phyloP scores from a whole-genome alignment of 2,329 filamentous ascomycete species.

The Botrytis galanthina region DNA sequence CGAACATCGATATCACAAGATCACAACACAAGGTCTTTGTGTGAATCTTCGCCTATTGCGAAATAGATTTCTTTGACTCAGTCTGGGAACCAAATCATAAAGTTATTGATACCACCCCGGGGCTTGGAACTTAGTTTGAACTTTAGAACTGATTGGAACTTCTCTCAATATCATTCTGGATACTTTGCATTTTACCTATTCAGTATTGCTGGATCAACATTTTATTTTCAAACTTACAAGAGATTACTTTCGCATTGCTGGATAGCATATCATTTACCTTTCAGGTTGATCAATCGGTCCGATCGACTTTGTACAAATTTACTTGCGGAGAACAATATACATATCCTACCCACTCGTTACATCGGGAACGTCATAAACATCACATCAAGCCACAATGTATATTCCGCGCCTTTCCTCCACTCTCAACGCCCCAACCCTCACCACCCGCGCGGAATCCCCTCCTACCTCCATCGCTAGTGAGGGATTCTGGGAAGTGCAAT shows the following conservation, averaged over 20 bases:
- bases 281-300: background rate
- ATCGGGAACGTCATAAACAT: background rate
- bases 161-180: background rate
- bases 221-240: background rate
- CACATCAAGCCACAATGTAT: background rate
- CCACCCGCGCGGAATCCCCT: background rate
- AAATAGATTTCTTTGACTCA: background rate
- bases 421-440: background rate
- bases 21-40: background rate
- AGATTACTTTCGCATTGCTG: background rate
- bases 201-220: background rate
- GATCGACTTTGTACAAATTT: background rate
- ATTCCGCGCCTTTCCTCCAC: background rate
- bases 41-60: background rate
- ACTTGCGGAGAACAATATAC: background rate
- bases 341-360: background rate
- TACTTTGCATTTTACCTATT: background rate
- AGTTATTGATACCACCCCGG: background rate
- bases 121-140: background rate
- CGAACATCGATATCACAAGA: too few relatives aligned
- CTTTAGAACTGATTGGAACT: background rate
- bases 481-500: constrained; percentile 3
- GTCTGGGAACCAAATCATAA: background rate
- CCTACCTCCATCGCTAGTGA: background rate
- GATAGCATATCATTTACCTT: background rate